phyloP scores from a whole-genome alignment of 768 basidiomycete species.

The Russula foetens region DNA sequence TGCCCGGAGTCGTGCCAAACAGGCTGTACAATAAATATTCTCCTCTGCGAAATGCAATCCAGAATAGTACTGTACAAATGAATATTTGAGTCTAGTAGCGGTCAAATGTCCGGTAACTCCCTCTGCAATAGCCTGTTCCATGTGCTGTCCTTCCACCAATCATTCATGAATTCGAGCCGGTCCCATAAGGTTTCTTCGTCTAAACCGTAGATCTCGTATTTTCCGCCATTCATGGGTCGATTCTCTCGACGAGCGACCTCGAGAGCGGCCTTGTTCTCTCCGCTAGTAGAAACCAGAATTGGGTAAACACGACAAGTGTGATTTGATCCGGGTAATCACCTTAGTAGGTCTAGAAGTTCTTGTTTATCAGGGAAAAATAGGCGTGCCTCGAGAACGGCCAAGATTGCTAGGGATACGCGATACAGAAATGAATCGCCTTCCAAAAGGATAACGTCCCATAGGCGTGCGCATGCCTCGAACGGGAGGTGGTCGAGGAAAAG shows the following conservation, averaged over 20 bases:
- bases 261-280: conserved; percentile 73
- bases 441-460: conserved; percentile 83
- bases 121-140: conserved; percentile 77
- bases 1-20: neutral
- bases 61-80: neutral
- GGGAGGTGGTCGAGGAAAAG: conserved; percentile 83
- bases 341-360: conserved; percentile 72
- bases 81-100: conserved; percentile 11
- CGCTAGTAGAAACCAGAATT: conserved; percentile 40
- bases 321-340: conserved; percentile 31
- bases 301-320: neutral
- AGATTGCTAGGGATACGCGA: conserved; percentile 72
- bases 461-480: conserved; percentile 79
- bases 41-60: neutral
- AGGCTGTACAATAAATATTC: neutral
- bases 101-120: conserved; percentile 69
- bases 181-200: conserved; percentile 85
- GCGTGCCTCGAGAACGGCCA: conserved; percentile 76
- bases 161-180: conserved; percentile 70
- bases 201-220: conserved; percentile 80
- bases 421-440: conserved; percentile 90
- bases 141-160: conserved; percentile 91
- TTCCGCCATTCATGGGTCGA: conserved; percentile 52
- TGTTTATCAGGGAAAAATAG: conserved; percentile 81
- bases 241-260: conserved; percentile 77